A percentile compares a stretch with the other conserved stretches of the same genome.
Conservation (phyloP, 140 eudicot species). For the Senecio squalidus region DNA sequence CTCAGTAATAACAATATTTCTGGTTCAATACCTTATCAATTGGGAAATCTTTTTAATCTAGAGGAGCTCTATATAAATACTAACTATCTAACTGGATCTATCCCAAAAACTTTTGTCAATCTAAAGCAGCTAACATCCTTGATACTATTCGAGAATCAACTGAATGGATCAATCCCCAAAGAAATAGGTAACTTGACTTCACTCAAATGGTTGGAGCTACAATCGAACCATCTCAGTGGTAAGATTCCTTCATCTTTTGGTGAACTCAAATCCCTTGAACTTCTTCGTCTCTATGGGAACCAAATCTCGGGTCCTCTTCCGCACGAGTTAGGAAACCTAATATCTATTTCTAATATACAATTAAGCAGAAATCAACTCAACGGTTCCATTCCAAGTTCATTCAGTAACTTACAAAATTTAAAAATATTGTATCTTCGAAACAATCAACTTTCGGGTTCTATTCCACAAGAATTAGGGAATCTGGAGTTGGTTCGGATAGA, state of each 20-base stretch:
- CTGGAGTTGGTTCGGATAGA: conserved; percentile 7
- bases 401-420: conserved; percentile 11
- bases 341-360: neutral
- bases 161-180: conserved; percentile 31
- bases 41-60: conserved; percentile 22
- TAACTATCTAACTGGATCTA: conserved; percentile 26
- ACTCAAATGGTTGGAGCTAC: conserved; percentile 19
- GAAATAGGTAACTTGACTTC: conserved; percentile 23
- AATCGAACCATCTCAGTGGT: conserved; percentile 23
- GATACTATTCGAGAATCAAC: conserved; percentile 2
- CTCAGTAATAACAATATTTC: conserved; percentile 6
- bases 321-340: conserved; percentile 23
- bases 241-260: conserved; percentile 28
- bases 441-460: conserved; percentile 14
- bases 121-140: conserved; percentile 17
- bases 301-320: conserved; percentile 34
- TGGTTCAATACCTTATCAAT: conserved; percentile 27
- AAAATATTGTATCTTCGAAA: neutral
- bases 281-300: conserved; percentile 10
- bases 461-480: conserved; percentile 26
- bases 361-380: conserved; percentile 13
- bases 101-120: conserved; percentile 20
- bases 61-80: conserved; percentile 5
- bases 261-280: conserved; percentile 18
- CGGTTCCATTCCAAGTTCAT: conserved; percentile 29